Percentiles rank a stretch among this genome's conserved stretches.
Conservation (phyloP, 345 rosid genomes). For the Mercurialis annua region DNA sequence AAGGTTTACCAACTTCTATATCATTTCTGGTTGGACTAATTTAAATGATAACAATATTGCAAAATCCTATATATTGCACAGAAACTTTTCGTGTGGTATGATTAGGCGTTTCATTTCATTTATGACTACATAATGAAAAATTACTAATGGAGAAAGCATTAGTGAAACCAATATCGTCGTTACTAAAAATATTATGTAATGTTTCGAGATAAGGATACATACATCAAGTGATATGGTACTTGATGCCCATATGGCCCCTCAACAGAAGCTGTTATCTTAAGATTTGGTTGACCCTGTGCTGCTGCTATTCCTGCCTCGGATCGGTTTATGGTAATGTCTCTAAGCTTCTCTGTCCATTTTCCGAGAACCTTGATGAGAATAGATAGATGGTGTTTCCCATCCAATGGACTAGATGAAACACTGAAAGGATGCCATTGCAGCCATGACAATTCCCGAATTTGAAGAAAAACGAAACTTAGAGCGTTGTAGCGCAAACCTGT, state of each 20-base stretch:
- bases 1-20: neutral
- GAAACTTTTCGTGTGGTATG: too few relatives aligned
- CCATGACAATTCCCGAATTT: constrained; percentile 81
- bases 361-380: constrained; percentile 82
- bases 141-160: neutral
- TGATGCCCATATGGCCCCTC: constrained; percentile 96
- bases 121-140: too few relatives aligned
- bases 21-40: neutral
- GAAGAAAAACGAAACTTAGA: constrained; percentile 81
- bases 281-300: constrained; percentile 20
- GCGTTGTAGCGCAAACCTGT: constrained; percentile 79
- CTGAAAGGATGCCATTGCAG: constrained; percentile 98
- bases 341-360: constrained; percentile 70
- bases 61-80: too few relatives aligned
- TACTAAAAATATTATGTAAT: neutral
- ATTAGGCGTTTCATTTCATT: neutral
- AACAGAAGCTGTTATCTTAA: constrained; percentile 61
- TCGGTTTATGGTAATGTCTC: constrained; percentile 36
- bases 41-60: neutral
- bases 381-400: constrained; percentile 58
- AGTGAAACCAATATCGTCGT: neutral
- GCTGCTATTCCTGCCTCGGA: constrained; percentile 42
- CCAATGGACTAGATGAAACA: constrained; percentile 87
- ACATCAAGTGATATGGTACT: constrained; percentile 74
- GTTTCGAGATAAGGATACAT: constrained; percentile 16